Conservation (phyloP, 176 grass and related monocot genomes). For the Cymbopogon citratus region DNA sequence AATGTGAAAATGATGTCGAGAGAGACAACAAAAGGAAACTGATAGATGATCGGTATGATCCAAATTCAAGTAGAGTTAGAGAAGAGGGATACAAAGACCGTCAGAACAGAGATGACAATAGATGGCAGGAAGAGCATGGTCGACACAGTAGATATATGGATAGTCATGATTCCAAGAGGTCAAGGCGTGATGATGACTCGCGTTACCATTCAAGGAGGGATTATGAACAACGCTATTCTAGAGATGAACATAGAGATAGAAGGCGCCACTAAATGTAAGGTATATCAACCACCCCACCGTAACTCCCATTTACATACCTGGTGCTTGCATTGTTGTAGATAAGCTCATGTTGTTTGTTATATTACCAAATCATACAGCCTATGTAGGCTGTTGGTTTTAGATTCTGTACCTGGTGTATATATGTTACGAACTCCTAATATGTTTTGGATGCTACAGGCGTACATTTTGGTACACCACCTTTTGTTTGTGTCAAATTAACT, state of each 20-base stretch:
- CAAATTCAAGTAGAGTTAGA: conserved; percentile 30
- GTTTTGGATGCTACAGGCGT: background rate
- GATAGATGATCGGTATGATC: conserved; percentile 54
- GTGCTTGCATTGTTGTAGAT: background rate
- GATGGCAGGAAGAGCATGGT: conserved; percentile 25
- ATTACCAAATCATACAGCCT: background rate
- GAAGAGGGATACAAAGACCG: conserved; percentile 32
- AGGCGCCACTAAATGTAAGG: conserved; percentile 26
- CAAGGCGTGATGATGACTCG: conserved; percentile 41
- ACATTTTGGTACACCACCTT: background rate
- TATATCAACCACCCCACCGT: conserved; percentile 18
- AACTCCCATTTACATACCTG: conserved; percentile 1
- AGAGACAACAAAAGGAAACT: conserved; percentile 37
- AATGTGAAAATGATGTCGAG: conserved; percentile 32
- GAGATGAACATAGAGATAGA: conserved; percentile 56
- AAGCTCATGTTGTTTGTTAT: background rate
- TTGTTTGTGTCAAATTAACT: background rate
- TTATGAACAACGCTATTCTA: conserved; percentile 36
- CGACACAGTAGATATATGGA: conserved; percentile 30
- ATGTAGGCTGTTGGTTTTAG: background rate
- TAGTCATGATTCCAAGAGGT: conserved; percentile 45
- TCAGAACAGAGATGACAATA: conserved; percentile 3
- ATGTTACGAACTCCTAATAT: background rate
- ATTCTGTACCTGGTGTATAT: background rate
- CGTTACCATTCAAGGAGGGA: conserved; percentile 43